Evolutionary conservation across 768 basidiomycete genomes (phyloP).

Genomic region (Rhizopogon rudus): DNA sequence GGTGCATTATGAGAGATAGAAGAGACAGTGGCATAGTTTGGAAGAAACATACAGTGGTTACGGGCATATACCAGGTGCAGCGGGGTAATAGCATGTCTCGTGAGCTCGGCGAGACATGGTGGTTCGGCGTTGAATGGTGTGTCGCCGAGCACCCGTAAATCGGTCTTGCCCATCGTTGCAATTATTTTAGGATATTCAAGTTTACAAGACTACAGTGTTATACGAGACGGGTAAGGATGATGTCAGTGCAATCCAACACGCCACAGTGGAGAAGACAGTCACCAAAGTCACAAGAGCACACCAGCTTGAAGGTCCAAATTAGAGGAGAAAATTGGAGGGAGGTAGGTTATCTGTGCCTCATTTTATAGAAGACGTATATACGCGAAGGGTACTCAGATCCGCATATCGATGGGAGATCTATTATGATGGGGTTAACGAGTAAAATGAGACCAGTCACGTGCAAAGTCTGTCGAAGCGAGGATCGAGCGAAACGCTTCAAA

Average conservation of each 20-base stretch:
- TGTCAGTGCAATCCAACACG: background rate
- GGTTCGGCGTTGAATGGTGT: slow-evolving; percentile 73
- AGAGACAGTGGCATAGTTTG: background rate
- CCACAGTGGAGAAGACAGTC: background rate
- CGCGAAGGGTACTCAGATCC: too few relatives aligned
- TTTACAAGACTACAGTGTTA: background rate
- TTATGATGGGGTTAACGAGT: too few relatives aligned
- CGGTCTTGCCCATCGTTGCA: slow-evolving; percentile 15
- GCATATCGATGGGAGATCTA: too few relatives aligned
- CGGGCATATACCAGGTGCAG: slow-evolving; percentile 63
- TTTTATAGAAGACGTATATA: background rate
- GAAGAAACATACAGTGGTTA: slow-evolving; percentile 61
- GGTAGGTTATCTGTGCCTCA: background rate
- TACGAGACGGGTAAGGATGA: background rate
- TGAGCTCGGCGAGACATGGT: slow-evolving; percentile 50
- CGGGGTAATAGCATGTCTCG: slow-evolving; percentile 44
- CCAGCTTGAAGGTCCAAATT: background rate
- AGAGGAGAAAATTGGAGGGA: background rate
- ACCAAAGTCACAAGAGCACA: background rate
- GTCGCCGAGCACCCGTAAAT: slow-evolving; percentile 17
- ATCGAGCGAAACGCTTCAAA: slow-evolving; percentile 4
- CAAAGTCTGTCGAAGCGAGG: background rate
- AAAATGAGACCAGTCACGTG: background rate
- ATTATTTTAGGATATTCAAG: background rate
- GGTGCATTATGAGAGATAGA: background rate